These are phyloP conservation scores for Aegilops speltoides DNA, from an alignment of 176 grass and related monocot genomes.

Conservation along the genomic window DNA sequence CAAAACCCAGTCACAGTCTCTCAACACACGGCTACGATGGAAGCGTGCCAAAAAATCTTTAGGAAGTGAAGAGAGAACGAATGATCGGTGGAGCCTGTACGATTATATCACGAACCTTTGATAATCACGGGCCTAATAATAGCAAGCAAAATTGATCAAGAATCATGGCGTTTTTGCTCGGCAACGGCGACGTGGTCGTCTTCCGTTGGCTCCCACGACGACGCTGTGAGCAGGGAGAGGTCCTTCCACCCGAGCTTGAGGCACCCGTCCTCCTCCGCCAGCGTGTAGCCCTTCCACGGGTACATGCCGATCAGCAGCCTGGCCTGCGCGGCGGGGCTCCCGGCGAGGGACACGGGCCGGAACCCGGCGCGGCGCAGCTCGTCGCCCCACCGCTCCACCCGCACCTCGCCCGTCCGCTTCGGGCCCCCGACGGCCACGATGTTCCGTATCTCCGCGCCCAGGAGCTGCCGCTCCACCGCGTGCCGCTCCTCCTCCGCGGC, in stretches of 20 bases:
- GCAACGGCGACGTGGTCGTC: not conserved
- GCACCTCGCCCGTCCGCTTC: slow-evolving; percentile 75
- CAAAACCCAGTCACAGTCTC: not conserved
- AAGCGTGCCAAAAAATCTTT: not conserved
- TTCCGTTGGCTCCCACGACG: slow-evolving; percentile 60
- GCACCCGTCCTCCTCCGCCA: slow-evolving; percentile 69
- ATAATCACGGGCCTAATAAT: not conserved
- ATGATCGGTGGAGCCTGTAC: slow-evolving; percentile 18
- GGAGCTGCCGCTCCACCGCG: slow-evolving; percentile 71
- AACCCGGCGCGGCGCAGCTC: slow-evolving; percentile 69
- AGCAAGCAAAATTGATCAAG: not conserved
- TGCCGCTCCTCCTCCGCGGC: slow-evolving; percentile 47
- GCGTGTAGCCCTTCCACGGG: slow-evolving; percentile 91
- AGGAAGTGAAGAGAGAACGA: not conserved
- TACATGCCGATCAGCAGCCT: slow-evolving; percentile 83
- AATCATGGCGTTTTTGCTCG: not conserved
- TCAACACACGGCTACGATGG: no score
- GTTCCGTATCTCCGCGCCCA: slow-evolving; percentile 90
- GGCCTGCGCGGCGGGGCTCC: slow-evolving; percentile 75
- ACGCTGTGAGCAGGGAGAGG: slow-evolving; percentile 84
- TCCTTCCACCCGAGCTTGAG: slow-evolving; percentile 95
- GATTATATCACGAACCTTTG: not conserved
- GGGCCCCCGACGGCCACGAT: slow-evolving; percentile 81
- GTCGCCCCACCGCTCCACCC: slow-evolving; percentile 77
- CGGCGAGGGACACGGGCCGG: slow-evolving; percentile 64